These are phyloP conservation scores for Echinochloa phyllopogon DNA, from an alignment of 176 grass and related monocot genomes.

Conservation along the genomic window DNA sequence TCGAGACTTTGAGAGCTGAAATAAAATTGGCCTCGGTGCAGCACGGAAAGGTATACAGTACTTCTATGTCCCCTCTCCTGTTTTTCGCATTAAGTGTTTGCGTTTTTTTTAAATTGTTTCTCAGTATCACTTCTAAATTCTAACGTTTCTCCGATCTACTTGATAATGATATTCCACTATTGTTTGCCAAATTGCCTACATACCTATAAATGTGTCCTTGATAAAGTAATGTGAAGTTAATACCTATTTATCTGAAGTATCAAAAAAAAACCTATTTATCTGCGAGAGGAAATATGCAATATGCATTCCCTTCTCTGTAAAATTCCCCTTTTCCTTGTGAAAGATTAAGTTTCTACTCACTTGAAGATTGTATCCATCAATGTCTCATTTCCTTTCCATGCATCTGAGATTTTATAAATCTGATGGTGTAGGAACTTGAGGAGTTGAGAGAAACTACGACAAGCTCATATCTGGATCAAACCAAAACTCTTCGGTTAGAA, in stretches of 20 bases:
- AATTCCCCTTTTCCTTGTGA: not conserved
- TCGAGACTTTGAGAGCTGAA: conserved; percentile 73
- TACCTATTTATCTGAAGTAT: not conserved
- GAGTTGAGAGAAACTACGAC: conserved; percentile 69
- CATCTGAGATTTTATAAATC: conserved; percentile 43
- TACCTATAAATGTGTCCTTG: not conserved
- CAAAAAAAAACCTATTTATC: not conserved
- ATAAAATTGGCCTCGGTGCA: conserved; percentile 47
- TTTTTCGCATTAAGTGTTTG: not conserved
- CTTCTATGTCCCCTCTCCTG: not conserved
- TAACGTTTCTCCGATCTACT: conserved; percentile 24
- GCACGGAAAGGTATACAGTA: conserved; percentile 82
- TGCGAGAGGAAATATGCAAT: not conserved
- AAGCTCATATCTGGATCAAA: conserved; percentile 73
- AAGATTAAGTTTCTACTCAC: conserved; percentile 23
- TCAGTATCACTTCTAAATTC: conserved; percentile 24
- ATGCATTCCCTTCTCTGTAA: not conserved
- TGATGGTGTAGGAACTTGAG: conserved; percentile 80
- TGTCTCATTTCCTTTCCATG: not conserved
- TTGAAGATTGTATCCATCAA: not conserved
- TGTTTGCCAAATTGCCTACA: conserved; percentile 23
- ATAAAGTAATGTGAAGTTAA: not conserved
- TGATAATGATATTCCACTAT: not conserved
- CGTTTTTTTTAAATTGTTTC: not conserved
- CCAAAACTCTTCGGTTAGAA: conserved; percentile 65